Evolutionary conservation across 2,329 filamentous ascomycete genomes (phyloP).

Genomic region (Diplocarpon mali): DNA sequence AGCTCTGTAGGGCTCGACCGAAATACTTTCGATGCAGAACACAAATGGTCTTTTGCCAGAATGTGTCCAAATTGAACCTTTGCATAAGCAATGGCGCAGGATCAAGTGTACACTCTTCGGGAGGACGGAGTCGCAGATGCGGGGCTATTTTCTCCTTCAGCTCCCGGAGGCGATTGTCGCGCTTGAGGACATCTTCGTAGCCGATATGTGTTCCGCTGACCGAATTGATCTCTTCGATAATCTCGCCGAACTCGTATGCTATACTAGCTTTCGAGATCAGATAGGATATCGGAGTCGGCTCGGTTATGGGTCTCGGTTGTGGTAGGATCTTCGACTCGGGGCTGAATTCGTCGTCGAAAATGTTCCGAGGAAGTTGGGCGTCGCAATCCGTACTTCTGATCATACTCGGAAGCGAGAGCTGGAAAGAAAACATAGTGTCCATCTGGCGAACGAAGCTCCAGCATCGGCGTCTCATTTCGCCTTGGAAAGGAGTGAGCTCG

Average conservation of each 20-base stretch:
- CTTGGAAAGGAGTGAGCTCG: conserved; percentile 61
- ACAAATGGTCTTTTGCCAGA: conserved; percentile 83
- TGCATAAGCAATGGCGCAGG: conserved; percentile 79
- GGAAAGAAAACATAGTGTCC: conserved; percentile 69
- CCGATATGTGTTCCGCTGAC: conserved; percentile 40
- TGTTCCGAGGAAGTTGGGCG: conserved; percentile 62
- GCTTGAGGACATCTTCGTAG: conserved; percentile 54
- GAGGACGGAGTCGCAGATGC: conserved; percentile 62
- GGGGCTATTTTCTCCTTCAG: conserved; percentile 61
- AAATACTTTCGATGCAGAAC: conserved; percentile 84
- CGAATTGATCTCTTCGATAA: conserved; percentile 53
- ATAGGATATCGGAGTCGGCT: conserved; percentile 67
- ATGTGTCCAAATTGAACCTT: conserved; percentile 70
- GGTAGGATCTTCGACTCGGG: conserved; percentile 58
- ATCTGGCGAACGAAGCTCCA: conserved; percentile 64
- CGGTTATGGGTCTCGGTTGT: conserved; percentile 52
- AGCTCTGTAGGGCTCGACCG: conserved; percentile 62
- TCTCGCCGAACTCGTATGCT: conserved; percentile 57
- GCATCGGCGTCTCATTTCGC: conserved; percentile 60
- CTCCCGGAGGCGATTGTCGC: conserved; percentile 50
- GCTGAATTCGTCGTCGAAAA: conserved; percentile 72
- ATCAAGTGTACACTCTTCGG: conserved; percentile 66
- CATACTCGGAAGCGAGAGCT: conserved; percentile 51
- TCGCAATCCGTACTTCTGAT: conserved; percentile 67
- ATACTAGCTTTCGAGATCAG: conserved; percentile 60